These are phyloP conservation scores for Psilocybe sp. DNA, from an alignment of 768 basidiomycete genomes.

Conservation along the genomic window DNA sequence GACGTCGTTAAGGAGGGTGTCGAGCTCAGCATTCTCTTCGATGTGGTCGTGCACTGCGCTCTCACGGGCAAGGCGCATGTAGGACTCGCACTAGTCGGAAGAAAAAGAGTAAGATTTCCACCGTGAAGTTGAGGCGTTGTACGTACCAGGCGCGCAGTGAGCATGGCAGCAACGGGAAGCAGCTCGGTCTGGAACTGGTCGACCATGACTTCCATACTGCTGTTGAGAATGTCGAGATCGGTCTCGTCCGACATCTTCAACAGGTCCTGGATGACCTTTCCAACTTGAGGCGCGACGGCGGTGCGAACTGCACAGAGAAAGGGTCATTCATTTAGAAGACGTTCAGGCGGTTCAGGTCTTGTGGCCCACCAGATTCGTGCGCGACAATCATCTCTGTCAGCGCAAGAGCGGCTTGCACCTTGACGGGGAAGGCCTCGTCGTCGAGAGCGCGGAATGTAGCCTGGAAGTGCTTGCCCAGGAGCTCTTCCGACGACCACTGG, in stretches of 20 bases:
- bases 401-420: constrained; percentile 79
- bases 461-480: constrained; percentile 60
- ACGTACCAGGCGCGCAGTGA: constrained; percentile 74
- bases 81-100: constrained; percentile 67
- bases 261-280: constrained; percentile 87
- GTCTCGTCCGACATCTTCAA: constrained; percentile 90
- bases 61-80: constrained; percentile 75
- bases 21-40: constrained; percentile 53
- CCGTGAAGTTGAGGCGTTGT: constrained; percentile 1
- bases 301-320: constrained; percentile 47
- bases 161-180: constrained; percentile 78
- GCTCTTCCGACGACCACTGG: constrained; percentile 71
- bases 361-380: constrained; percentile 56
- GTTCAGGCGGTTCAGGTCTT: not conserved
- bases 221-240: constrained; percentile 81
- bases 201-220: constrained; percentile 84
- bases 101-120: not conserved
- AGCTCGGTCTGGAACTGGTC: constrained; percentile 82
- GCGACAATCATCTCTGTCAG: constrained; percentile 71
- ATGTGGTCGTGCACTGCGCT: constrained; percentile 52
- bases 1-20: constrained; percentile 47
- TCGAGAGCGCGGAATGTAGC: constrained; percentile 68
- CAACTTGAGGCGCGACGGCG: constrained; percentile 73
- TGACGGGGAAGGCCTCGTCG: constrained; percentile 78
- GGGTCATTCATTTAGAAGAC: not conserved